These are phyloP conservation scores for Taphrina communis DNA, from an alignment of 1,139 yeast species.

Conservation along the genomic window DNA sequence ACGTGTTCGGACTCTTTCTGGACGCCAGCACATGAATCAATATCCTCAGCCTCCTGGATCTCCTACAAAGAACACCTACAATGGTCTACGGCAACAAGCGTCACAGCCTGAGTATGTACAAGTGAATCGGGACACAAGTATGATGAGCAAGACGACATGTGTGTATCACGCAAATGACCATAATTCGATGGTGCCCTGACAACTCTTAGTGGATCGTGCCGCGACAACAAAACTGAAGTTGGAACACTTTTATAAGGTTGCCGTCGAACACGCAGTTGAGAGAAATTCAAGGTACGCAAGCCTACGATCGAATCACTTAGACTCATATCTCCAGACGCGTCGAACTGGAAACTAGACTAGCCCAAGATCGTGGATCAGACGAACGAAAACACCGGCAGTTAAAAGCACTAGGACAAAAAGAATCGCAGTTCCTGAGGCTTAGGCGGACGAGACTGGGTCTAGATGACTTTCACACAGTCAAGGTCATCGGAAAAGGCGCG, in stretches of 20 bases:
- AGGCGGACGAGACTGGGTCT: constrained; percentile 68
- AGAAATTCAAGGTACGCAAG: constrained; percentile 60
- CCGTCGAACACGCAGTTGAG: constrained; percentile 75
- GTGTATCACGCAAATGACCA: background rate
- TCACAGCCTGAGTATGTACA: constrained; percentile 21
- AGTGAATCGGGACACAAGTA: constrained; percentile 35
- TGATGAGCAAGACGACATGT: constrained; percentile 34
- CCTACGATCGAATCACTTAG: background rate
- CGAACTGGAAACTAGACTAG: constrained; percentile 64
- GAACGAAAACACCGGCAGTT: constrained; percentile 71
- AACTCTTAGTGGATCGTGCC: constrained; percentile 51
- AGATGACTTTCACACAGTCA: constrained; percentile 70
- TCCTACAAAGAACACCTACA: constrained; percentile 26
- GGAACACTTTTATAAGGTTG: constrained; percentile 70
- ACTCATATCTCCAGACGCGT: constrained; percentile 55
- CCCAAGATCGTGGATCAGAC: constrained; percentile 66
- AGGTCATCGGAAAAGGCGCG: constrained; percentile 79
- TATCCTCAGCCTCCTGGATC: constrained; percentile 35
- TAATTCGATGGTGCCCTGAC: background rate
- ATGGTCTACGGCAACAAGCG: constrained; percentile 10
- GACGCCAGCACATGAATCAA: background rate
- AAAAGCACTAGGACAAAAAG: constrained; percentile 69
- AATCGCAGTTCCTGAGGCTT: constrained; percentile 67
- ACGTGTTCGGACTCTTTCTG: background rate
- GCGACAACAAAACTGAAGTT: constrained; percentile 67